A percentile compares a stretch with the other conserved stretches of the same genome.
phyloP scores from a whole-genome alignment of 2,329 filamentous ascomycete genomes.

The Fusarium continuum region DNA sequence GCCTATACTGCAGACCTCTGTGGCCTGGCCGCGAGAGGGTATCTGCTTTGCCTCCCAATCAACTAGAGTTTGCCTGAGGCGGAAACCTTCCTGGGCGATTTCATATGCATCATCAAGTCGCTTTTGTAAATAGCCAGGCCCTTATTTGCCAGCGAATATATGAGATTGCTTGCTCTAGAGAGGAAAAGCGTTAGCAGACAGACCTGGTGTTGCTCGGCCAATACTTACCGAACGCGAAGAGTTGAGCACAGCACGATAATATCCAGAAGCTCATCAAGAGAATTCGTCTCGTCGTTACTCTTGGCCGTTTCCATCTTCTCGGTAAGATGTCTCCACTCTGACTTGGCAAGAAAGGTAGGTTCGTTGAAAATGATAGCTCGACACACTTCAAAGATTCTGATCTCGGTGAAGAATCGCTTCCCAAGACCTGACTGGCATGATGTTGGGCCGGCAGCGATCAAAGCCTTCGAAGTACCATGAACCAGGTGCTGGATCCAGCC shows the following conservation, averaged over 20 bases:
- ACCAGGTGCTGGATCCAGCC: conserved; percentile 50
- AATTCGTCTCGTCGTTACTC: accelerated
- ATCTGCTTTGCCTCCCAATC: conserved; percentile 10
- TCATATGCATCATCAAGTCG: background rate
- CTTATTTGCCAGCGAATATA: background rate
- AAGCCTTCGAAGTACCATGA: conserved; percentile 46
- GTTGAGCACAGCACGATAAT: conserved; percentile 46
- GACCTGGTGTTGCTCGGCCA: accelerated
- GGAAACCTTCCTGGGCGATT: conserved; percentile 36
- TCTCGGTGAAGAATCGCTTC: conserved; percentile 44
- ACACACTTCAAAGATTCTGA: conserved; percentile 47
- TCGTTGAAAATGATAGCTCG: conserved; percentile 47
- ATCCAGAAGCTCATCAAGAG: conserved; percentile 43
- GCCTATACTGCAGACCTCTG: accelerated
- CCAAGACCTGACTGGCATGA: conserved; percentile 37
- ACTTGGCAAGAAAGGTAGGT: conserved; percentile 37
- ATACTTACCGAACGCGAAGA: conserved; percentile 45
- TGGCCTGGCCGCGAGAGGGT: accelerated
- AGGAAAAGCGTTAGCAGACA: background rate
- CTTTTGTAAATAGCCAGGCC: accelerated
- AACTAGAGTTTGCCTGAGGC: conserved; percentile 22
- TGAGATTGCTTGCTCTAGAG: conserved; percentile 3
- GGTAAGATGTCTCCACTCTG: conserved; percentile 37
- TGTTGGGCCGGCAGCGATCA: conserved; percentile 44
- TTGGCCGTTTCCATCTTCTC: background rate